Percentiles rank a stretch among this genome's conserved stretches.
These are phyloP conservation scores for Aspergillus sojae DNA, from an alignment of 2,329 filamentous ascomycete species.

Conservation along the genomic window DNA sequence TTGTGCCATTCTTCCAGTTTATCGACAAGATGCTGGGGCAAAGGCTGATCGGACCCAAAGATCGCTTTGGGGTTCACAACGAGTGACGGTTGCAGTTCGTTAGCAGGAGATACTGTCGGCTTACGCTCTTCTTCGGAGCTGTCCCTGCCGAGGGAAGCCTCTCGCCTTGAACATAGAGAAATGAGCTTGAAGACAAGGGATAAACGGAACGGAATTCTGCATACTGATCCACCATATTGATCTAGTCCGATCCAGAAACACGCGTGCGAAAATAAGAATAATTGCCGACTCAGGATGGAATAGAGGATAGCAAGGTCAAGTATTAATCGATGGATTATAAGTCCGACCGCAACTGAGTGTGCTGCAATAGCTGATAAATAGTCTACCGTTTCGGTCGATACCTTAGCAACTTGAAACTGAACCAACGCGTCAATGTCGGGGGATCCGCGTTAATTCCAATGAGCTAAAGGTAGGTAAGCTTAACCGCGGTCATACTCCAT, in stretches of 20 bases:
- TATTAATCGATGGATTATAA: not conserved
- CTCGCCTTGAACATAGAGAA: not conserved
- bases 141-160: not conserved
- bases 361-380: not conserved
- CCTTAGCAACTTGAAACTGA: not conserved
- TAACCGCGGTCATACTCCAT: not conserved
- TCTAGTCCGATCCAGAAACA: no score
- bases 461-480: not conserved
- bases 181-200: not conserved
- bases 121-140: constrained; percentile 4
- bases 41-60: constrained; percentile 1
- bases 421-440: not conserved
- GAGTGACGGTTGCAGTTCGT: not conserved
- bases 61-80: not conserved
- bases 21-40: constrained; percentile 11
- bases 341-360: not conserved
- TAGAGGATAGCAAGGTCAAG: not conserved
- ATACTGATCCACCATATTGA: not conserved
- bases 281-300: not conserved
- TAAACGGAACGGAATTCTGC: not conserved
- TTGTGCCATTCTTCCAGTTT: constrained; percentile 18
- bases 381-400: no score
- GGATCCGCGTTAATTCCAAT: not conserved
- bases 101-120: not conserved
- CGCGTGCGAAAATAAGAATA: not conserved